Evolutionary conservation across 106 monocot species (phyloP).

Genomic region (Triglochin maritima): DNA sequence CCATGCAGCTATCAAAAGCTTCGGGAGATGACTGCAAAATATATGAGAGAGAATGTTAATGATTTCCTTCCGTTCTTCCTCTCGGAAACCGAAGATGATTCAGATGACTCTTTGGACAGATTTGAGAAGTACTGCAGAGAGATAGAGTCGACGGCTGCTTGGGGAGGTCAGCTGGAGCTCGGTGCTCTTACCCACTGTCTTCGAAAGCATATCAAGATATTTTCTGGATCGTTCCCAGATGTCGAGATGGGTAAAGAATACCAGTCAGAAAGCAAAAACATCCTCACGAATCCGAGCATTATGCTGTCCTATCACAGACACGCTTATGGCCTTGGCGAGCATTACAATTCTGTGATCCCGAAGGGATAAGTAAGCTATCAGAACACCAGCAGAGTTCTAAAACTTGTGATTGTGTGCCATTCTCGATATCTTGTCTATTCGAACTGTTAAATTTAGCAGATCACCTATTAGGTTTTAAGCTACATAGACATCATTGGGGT

Average conservation of each 20-base stretch:
- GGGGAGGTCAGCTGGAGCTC: constrained; percentile 76
- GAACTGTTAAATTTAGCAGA: too few relatives aligned
- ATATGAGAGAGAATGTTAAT: constrained; percentile 41
- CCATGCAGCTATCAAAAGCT: constrained; percentile 35
- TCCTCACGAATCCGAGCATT: constrained; percentile 22
- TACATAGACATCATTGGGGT: too few relatives aligned
- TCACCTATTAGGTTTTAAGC: too few relatives aligned
- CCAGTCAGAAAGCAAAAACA: constrained; percentile 17
- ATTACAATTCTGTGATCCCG: constrained; percentile 65
- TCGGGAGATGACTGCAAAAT: constrained; percentile 43
- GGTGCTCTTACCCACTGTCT: constrained; percentile 59
- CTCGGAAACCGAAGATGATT: constrained; percentile 34
- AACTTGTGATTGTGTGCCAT: neutral
- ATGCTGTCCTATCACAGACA: constrained; percentile 63
- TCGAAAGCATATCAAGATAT: constrained; percentile 51
- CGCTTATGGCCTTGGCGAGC: constrained; percentile 79
- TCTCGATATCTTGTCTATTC: too few relatives aligned
- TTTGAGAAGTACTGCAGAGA: constrained; percentile 56
- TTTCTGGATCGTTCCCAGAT: constrained; percentile 59
- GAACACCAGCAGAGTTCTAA: too few relatives aligned
- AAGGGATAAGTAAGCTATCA: neutral
- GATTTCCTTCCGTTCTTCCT: constrained; percentile 63
- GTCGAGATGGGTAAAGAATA: constrained; percentile 84
- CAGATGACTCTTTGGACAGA: constrained; percentile 19
- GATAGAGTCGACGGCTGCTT: constrained; percentile 46